Evolutionary conservation across 140 eudicot species (phyloP), one percentile per base, ranked within the genome.

Genomic region (Senecio squalidus): DNA sequence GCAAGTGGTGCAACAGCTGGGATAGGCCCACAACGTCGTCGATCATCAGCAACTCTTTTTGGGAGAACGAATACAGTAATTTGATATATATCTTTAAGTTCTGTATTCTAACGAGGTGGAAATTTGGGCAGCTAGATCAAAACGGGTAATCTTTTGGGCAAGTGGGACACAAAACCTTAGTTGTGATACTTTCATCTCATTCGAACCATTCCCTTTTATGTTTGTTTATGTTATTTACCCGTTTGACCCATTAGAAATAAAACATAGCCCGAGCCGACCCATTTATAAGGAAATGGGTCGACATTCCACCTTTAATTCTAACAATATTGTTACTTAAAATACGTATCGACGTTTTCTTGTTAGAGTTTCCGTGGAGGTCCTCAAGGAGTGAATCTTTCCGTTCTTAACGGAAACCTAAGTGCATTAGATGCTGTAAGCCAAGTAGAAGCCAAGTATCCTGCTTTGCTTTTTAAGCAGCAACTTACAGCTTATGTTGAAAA

Each of bases 401-500:
- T 78, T 44, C 71, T 51, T 33, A 78, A 75, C 21, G 88, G 86
- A 60, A 58, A 73, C 40, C 23, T 80, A 70, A 71, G 86, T 66
- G 98, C 94, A 57, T 24, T 77, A 10, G 96, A 86, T 43, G 73
- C 85, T 60, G 71, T 91, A 48, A 83, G 85, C 76, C 98, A 86
- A 81, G 98, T 91, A 29, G 98, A 91, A 77, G 98, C 98, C 72
- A 91, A 91, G 49, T 91, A 91, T 68, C 98, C 98, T 0, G 94
- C 98, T 48, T 84, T 91, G 79, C 88, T 91, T 50, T 91, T 91
- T 62, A 91, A 91, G 79, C 98, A 91, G 66, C 98, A 91, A 68
- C 96, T 91, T 65, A 91, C 98, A 8, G 98, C 98, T 26, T 91
- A 81, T 68, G 98, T 91, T 0, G 98, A 91, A 64, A 91, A 91